Evolutionary conservation across 1,284 basidiomycete genomes (phyloP), one percentile per base, ranked within the genome.

Genomic region (Ustilago bromivora): DNA sequence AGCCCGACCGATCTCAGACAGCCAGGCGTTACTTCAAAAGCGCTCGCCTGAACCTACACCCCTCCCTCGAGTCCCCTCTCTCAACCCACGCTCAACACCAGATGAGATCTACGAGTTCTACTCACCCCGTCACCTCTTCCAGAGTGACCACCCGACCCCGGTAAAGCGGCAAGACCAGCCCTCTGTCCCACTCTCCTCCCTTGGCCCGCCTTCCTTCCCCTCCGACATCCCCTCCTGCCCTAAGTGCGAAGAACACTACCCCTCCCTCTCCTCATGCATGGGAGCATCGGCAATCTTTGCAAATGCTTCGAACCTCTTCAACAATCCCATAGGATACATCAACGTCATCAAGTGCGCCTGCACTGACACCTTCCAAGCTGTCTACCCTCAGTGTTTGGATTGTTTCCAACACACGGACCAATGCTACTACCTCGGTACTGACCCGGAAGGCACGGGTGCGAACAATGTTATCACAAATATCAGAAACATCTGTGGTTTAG

Each of bases 361-460:
- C 80, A 88, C 89, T 8, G 90, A 91, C 73, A 91, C 90, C 0
- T 91, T 92, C 86, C 89, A 90, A 81, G 87, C 90, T 47, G 89
- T 87, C 13, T 92, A 90, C 82, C 91, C 91, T 36, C 91, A 92
- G 87, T 92, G 91, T 77, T 89, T 90, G 32, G 91, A 92, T 79
- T 92, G 91, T 58, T 82, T 82, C 71, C 81, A 82, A 56, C 60
- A 74, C 38, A 82, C 81, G 1, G 51, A 82, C 43, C 79, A 81
- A 64, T 77, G 79, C 61, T 71, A 77, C 41, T 79, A 81, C 51
- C 58, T 76, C 10, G 81, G 81, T 15, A 83, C 81, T 1, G 81
- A 83, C 46, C 78, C 81, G 1, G 52, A 80, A 55, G 81, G 80
- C 0, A 83, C 81, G 4, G 81, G 80, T 7, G 81, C 81, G n/a